Conservation (phyloP, 225 moss, liverwort and hornwort genomes). For the Neckera pumila region DNA sequence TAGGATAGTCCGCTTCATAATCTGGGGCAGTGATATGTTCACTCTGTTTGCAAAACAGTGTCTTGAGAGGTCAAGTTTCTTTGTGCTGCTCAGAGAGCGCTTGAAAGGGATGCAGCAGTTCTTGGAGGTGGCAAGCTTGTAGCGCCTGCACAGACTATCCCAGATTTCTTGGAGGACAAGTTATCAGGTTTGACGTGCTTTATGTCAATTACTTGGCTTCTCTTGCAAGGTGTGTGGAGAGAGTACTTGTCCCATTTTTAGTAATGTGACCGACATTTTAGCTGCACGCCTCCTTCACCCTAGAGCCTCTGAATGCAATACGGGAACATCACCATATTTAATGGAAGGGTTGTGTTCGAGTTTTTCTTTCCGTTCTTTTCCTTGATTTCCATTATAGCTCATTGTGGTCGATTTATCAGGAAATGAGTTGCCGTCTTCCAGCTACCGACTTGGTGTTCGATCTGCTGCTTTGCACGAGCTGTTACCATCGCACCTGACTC, state of each 20-base stretch:
- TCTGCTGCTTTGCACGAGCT: conserved; percentile 62
- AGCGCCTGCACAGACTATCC: conserved; percentile 76
- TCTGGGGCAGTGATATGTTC: not conserved
- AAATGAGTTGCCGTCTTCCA: conserved; percentile 64
- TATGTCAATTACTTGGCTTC: not conserved
- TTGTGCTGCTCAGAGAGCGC: conserved; percentile 34
- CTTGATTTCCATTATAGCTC: not conserved
- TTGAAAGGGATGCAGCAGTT: conserved; percentile 75
- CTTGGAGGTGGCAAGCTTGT: conserved; percentile 92
- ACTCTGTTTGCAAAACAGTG: not conserved
- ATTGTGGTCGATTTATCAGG: conserved; percentile 22
- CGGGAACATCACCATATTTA: not conserved
- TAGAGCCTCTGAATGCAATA: not conserved
- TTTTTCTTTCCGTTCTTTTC: not conserved
- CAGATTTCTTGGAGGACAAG: conserved; percentile 74
- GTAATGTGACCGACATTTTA: not conserved
- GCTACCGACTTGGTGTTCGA: conserved; percentile 87
- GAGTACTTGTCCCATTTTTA: not conserved
- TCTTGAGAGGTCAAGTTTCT: not conserved
- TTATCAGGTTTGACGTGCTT: conserved; percentile 38
- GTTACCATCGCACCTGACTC: conserved; percentile 61
- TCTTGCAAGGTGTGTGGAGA: not conserved
- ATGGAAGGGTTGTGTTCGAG: not conserved
- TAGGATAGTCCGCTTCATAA: not conserved
- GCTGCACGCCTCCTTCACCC: not conserved